These are phyloP conservation scores for Leccinum imitatum DNA, from an alignment of 768 basidiomycete genomes.

Conservation along the genomic window DNA sequence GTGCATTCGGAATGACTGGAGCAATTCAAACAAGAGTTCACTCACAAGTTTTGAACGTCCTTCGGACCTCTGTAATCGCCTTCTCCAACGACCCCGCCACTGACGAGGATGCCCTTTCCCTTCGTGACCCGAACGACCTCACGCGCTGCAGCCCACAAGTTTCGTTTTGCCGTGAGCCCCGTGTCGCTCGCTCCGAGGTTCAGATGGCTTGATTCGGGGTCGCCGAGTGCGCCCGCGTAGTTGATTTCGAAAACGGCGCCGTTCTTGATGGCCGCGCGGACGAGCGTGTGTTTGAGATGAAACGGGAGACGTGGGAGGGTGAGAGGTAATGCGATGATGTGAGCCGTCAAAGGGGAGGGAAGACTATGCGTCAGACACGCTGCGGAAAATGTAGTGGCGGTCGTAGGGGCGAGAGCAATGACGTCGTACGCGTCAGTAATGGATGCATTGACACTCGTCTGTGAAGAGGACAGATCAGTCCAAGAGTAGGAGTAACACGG, in stretches of 20 bases:
- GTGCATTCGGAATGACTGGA: not conserved
- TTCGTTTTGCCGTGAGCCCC: slow-evolving; percentile 59
- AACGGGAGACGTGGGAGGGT: slow-evolving; percentile 77
- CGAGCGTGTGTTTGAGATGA: slow-evolving; percentile 78
- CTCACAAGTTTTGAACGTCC: slow-evolving; percentile 78
- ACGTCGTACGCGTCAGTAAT: slow-evolving; percentile 72
- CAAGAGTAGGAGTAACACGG: not conserved
- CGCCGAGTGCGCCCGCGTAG: slow-evolving; percentile 72
- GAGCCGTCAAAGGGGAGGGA: slow-evolving; percentile 74
- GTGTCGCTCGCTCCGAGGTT: slow-evolving; percentile 52
- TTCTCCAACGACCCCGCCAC: slow-evolving; percentile 61
- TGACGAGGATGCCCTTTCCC: slow-evolving; percentile 72
- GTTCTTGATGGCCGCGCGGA: slow-evolving; percentile 77
- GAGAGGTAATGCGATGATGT: slow-evolving; percentile 78
- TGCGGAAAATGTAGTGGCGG: slow-evolving; percentile 65
- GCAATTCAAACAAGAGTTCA: slow-evolving; percentile 4
- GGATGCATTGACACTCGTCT: slow-evolving; percentile 72
- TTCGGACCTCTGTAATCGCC: slow-evolving; percentile 67
- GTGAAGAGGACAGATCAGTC: slow-evolving; percentile 1
- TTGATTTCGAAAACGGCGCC: slow-evolving; percentile 82
- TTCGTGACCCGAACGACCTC: slow-evolving; percentile 81
- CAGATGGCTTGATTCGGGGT: slow-evolving; percentile 46
- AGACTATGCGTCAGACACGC: slow-evolving; percentile 79
- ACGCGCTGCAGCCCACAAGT: slow-evolving; percentile 81
- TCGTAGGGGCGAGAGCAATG: slow-evolving; percentile 73